Conservation (phyloP, 2,329 filamentous ascomycete species). For the Penicillium sp. region DNA sequence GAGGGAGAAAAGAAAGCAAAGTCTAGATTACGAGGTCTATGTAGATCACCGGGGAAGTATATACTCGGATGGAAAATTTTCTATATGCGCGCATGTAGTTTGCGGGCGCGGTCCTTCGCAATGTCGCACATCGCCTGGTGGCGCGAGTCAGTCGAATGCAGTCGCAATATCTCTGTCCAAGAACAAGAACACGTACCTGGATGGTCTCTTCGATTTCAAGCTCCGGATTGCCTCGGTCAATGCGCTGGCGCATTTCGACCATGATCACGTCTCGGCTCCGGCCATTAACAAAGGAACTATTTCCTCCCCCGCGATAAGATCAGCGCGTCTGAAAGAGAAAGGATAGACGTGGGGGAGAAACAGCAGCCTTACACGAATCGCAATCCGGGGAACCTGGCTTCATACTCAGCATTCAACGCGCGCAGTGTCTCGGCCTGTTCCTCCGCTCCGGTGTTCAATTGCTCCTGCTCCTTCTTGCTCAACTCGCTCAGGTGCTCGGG, state of each 20-base stretch:
- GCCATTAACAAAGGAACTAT: slow-evolving; percentile 80
- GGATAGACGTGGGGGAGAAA: neutral
- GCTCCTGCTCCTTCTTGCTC: slow-evolving; percentile 77
- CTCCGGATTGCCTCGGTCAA: slow-evolving; percentile 63
- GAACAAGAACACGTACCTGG: slow-evolving; percentile 54
- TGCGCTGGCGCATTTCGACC: slow-evolving; percentile 74
- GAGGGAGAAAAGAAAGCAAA: too few species aligned
- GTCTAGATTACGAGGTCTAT: too few species aligned
- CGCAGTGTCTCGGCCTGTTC: slow-evolving; percentile 52
- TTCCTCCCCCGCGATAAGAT: slow-evolving; percentile 3
- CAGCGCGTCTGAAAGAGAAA: slow-evolving; percentile 5
- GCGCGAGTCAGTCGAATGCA: slow-evolving; percentile 1
- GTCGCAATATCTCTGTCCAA: neutral
- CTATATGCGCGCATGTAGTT: slow-evolving; percentile 47
- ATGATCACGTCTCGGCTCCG: slow-evolving; percentile 70
- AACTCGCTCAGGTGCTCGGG: slow-evolving; percentile 68
- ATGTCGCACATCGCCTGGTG: slow-evolving; percentile 85
- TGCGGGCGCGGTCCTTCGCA: slow-evolving; percentile 71
- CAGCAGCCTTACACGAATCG: slow-evolving; percentile 61
- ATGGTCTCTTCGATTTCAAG: slow-evolving; percentile 71
- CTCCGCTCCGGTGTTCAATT: slow-evolving; percentile 59
- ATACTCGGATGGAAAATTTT: too few species aligned
- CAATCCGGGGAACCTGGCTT: slow-evolving; percentile 74
- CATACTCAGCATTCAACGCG: slow-evolving; percentile 72
- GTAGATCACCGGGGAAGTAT: too few species aligned